phyloP scores from a whole-genome alignment of 1,284 basidiomycete species.

The Blastosporella zonata region DNA sequence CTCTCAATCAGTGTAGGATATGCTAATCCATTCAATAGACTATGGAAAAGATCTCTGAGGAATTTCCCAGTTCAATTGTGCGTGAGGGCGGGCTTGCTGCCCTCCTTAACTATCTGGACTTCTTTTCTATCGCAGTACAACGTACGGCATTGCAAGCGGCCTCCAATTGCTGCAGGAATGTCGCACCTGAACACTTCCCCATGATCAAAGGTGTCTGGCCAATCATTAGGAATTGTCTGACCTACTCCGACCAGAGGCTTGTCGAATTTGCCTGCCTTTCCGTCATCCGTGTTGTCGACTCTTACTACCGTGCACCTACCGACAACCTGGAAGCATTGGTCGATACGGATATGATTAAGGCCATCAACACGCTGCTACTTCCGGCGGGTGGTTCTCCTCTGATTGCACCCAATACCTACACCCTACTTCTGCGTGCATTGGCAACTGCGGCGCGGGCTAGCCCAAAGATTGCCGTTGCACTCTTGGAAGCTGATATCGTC shows the following conservation, averaged over 20 bases:
- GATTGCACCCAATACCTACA: constrained; percentile 84
- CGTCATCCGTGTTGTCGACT: constrained; percentile 89
- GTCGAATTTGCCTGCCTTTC: constrained; percentile 93
- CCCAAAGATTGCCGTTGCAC: constrained; percentile 78
- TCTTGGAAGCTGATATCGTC: constrained; percentile 89
- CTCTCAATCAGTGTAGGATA: constrained; percentile 19
- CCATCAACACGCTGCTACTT: constrained; percentile 81
- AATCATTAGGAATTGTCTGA: constrained; percentile 86
- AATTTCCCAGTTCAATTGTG: constrained; percentile 91
- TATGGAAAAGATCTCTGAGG: constrained; percentile 95
- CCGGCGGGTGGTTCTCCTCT: constrained; percentile 85
- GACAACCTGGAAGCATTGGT: constrained; percentile 86
- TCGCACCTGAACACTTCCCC: constrained; percentile 81
- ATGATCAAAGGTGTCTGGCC: constrained; percentile 91
- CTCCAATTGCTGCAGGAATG: constrained; percentile 91
- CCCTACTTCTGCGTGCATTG: constrained; percentile 81
- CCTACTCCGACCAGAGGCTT: constrained; percentile 88
- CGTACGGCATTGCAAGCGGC: constrained; percentile 94
- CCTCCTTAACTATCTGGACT: constrained; percentile 90
- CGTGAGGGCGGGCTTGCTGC: constrained; percentile 91
- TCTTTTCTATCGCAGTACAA: constrained; percentile 96
- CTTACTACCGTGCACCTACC: constrained; percentile 79
- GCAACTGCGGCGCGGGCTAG: constrained; percentile 85
- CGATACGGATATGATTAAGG: constrained; percentile 77
- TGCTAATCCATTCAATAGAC: constrained; percentile 52